Base-by-base conservation (phyloP, 2,329 filamentous ascomycete species). In the Neoarthrinium moseri region DNA sequence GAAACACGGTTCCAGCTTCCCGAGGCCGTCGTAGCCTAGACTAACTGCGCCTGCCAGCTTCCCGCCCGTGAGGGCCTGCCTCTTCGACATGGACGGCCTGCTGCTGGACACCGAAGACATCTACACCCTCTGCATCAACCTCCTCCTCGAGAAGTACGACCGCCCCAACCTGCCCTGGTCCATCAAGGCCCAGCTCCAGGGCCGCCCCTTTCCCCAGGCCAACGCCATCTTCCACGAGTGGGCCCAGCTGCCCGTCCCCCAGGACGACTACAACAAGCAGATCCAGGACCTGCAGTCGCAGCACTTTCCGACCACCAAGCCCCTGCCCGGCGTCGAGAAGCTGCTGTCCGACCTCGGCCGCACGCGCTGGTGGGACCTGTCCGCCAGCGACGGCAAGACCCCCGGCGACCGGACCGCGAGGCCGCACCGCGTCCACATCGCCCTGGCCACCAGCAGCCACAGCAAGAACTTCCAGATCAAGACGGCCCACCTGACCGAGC, bases 51-150 rank as follows among this genome's bases (percentile, higher is more conserved):
- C 39, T 24, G 21, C 24, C 59, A 89, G 86, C 63, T 84, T 91
- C 66, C 87, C 89, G 17, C 83, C 86, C 37, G 78, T 97, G 48
- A 81, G 91, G 56, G 94, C 92, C 56, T 96, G 91, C 68, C 84
- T 99, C 54, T 97, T 99, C 67, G 94, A 99, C 74, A 96, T 97
- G 91, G 94, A 99, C 68, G 94, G 94, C 50, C 85, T 99, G 27
- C 81, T 99, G 17, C 87, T 99, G 63, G 85, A 97, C 69, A 91
- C 89, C 26, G 94, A 97, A 73, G 94, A 97, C 59, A 68, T 83
- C 46, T 97, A 97, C 74, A 94, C 90, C 0, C 64, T 80, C 21
- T 87, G 88, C 68, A 87, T 91, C 50, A 96, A 99, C 70, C 74
- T 82, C 20, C 80, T 97, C 29, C 84, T 99, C 30, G 74, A 77